Base-by-base conservation (phyloP, 163 green algal species). In the Chlamydomonas reinhardtii region DNA sequence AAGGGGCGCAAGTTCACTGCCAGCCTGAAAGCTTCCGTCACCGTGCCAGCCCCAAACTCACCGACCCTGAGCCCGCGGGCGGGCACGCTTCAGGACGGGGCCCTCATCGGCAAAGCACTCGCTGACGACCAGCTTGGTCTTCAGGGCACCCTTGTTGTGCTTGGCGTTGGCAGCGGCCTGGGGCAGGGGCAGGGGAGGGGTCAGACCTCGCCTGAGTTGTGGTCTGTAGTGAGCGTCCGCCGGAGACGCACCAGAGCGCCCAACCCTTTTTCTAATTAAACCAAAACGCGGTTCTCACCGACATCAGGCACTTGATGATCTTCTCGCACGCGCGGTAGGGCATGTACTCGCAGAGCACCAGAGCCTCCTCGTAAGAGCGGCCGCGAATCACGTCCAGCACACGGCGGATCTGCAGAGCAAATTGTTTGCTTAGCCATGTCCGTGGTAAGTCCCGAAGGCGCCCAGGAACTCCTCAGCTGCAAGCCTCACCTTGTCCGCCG, bases 321-420 rank as follows among this genome's bases (percentile, higher is more conserved):
- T 90, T 91, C 81, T 98, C 96, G 73, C 93, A 96, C 54, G 91
- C 92, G 71, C 91, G 92, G 94, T 98, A 98, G 15, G 97, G 97
- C 92, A 98, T 96, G 91, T 98, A 98, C 90, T 99, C 96, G 89
- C 98, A 93, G 27, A 99, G 95, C 86, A 97, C 95, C 66, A 99
- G 92, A 0, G 96, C 96, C 79, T 99, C 96, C 92, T 98, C 97
- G 86, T 99, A 99, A 54, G 89, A 94, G 35, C 94, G 90, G 19
- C 97, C 97, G 25, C 97, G 94, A 84, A 99, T 98, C 64, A 95
- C 90, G 90, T 99, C 96, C 77, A 99, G 91, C n/a, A 99, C 94
- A 76, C 97, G 94, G 54, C 97, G 93, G 12, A 99, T 92, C 96
- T 98, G 89, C 80, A 75, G 0, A 65, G n/a, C 1, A 59, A 75